Conservation (phyloP, 768 basidiomycete genomes). For the Infundibulicybe gibba region DNA sequence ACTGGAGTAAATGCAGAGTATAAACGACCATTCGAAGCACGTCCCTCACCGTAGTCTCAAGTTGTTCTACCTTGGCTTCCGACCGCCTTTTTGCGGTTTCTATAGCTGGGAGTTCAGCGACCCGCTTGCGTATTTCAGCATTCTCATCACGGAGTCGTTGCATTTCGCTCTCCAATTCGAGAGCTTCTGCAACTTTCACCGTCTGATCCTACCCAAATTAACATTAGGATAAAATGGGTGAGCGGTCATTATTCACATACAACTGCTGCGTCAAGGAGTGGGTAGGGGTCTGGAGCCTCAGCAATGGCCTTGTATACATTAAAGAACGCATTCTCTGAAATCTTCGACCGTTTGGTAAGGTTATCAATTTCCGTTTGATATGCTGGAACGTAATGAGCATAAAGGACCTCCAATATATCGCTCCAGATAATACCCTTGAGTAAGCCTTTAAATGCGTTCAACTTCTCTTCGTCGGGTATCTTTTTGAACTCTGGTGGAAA, state of each 20-base stretch:
- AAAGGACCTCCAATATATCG: conserved; percentile 1
- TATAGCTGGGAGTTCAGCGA: conserved; percentile 57
- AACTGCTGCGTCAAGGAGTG: conserved; percentile 90
- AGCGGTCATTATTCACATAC: conserved; percentile 30
- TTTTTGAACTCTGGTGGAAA: conserved; percentile 84
- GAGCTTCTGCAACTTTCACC: conserved; percentile 81
- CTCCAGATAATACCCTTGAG: conserved; percentile 60
- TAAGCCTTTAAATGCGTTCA: conserved; percentile 82
- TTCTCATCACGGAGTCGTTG: conserved; percentile 79
- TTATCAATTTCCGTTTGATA: conserved; percentile 97
- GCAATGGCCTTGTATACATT: conserved; percentile 95
- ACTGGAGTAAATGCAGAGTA: conserved; percentile 4
- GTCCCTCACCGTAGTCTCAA: conserved; percentile 74
- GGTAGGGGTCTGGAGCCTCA: conserved; percentile 97
- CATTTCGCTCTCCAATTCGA: conserved; percentile 72
- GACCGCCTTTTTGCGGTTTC: conserved; percentile 77
- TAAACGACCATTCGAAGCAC: neutral
- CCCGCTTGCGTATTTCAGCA: conserved; percentile 65
- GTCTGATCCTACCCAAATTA: conserved; percentile 74
- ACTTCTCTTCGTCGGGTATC: conserved; percentile 86
- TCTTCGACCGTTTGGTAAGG: conserved; percentile 89
- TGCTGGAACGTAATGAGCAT: conserved; percentile 39
- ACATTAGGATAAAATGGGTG: neutral
- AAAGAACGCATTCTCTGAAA: conserved; percentile 94
- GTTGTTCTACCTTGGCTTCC: conserved; percentile 66